A percentile compares a stretch with the other conserved stretches of the same genome.
Conservation (phyloP, 2,329 filamentous ascomycete genomes). For the Hysterium pulicare region DNA sequence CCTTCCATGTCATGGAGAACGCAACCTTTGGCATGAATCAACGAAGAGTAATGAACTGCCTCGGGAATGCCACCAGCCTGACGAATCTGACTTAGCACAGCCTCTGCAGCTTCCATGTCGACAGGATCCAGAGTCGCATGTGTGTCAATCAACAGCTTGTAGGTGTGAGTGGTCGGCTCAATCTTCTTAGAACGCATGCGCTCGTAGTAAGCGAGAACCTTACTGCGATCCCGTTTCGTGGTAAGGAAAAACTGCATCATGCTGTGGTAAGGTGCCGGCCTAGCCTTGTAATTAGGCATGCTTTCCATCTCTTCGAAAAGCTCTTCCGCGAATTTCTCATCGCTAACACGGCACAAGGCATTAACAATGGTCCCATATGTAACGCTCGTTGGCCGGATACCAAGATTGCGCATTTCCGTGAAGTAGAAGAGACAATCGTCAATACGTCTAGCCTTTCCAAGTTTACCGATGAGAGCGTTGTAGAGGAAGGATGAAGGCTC, state of each 20-base stretch:
- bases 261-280: slow-evolving; percentile 96
- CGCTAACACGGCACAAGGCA: slow-evolving; percentile 91
- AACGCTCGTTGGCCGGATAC: slow-evolving; percentile 92
- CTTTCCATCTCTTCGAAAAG: slow-evolving; percentile 99
- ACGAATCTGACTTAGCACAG: slow-evolving; percentile 75
- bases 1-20: slow-evolving; percentile 87
- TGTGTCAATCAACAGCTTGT: slow-evolving; percentile 94
- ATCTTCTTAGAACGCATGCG: slow-evolving; percentile 88
- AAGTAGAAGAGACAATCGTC: slow-evolving; percentile 99
- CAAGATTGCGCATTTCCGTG: slow-evolving; percentile 89
- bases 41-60: slow-evolving; percentile 89
- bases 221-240: slow-evolving; percentile 91
- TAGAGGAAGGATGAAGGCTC: slow-evolving; percentile 96
- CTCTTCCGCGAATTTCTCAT: slow-evolving; percentile 96
- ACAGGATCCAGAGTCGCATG: slow-evolving; percentile 91
- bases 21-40: slow-evolving; percentile 95
- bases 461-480: slow-evolving; percentile 96
- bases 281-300: slow-evolving; percentile 98
- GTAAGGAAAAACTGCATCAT: slow-evolving; percentile 99
- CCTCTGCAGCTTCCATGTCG: slow-evolving; percentile 82
- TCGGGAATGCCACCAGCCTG: slow-evolving; percentile 73
- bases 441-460: slow-evolving; percentile 95
- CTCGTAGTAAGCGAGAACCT: slow-evolving; percentile 92
- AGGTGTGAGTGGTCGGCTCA: slow-evolving; percentile 89
- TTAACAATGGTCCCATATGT: slow-evolving; percentile 99